Base-by-base conservation (phyloP, 176 grass and related monocot species). In the Cenchrus americanus region DNA sequence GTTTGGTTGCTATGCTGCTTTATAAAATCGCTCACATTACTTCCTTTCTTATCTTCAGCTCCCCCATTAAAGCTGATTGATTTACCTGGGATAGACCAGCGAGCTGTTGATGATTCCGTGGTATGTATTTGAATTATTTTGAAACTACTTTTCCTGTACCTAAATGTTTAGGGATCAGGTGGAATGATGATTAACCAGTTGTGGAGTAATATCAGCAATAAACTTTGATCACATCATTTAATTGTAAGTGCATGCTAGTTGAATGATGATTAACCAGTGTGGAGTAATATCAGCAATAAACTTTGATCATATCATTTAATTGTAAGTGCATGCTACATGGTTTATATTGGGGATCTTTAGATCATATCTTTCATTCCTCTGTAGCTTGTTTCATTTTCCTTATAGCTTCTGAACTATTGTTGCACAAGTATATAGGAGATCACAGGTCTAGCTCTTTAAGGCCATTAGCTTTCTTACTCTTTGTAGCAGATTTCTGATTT, bases 71-170 rank as follows among this genome's bases (percentile, higher is more conserved):
- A 96, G 85, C 86, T 99, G 79, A 91, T 99, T 65, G 97, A 99
- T 92, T 91, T 99, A 83, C 97, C 93, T 57, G 97, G 97, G 26
- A 86, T 99, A 71, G 97, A 99, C 70, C 93, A 99, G 78, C 89
- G 97, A 88, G 89, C 66, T 23, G 81, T 99, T 72, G 93, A 99
- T 53, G 97, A 99, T 71, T 86, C 97, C 34, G 76, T 81, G 87
- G 97, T 94, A 92, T 49, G 85, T 82, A 75, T 78, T 68, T 59
- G 26, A 30, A 26, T 19, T 53, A n/a, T 78, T 49, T 58, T 69
- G 27, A 14, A 68, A 55, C 23, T 75, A 64, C 7, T 69, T 84
- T 14, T 80, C 4, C 62, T 87, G 24, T 79, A 79, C 2, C 63
- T 23, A 52, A 58, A 68, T 81, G 76, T 34, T 68, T 68, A 44